phyloP scores from a whole-genome alignment of 202 grass and related monocot genomes.

The Musa balbisiana region DNA sequence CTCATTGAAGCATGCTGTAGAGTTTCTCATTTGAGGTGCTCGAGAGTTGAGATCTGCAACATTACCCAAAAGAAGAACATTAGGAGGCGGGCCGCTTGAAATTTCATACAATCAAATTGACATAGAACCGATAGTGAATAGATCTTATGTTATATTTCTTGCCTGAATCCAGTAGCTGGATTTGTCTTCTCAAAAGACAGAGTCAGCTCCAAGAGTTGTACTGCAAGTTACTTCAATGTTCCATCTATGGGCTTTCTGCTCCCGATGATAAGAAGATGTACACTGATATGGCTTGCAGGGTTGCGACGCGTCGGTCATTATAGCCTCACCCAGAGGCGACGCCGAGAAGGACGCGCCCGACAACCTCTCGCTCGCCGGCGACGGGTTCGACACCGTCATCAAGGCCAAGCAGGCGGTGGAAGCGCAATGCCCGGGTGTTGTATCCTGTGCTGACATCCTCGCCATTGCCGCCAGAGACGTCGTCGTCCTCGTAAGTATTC shows the following conservation, averaged over 20 bases:
- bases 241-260: background rate
- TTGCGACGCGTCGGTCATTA: constrained; percentile 45
- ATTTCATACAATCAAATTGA: too few relatives aligned
- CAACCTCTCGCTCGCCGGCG: constrained; percentile 44
- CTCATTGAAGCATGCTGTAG: too few relatives aligned
- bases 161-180: background rate
- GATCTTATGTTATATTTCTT: background rate
- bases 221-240: too few relatives aligned
- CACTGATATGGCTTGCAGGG: constrained; percentile 15
- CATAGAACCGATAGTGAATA: too few relatives aligned
- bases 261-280: too few relatives aligned
- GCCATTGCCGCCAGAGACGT: constrained; percentile 69
- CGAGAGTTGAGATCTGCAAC: too few relatives aligned
- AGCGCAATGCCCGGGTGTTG: constrained; percentile 47
- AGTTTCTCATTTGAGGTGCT: too few relatives aligned
- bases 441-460: constrained; percentile 70
- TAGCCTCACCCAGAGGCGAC: constrained; percentile 26
- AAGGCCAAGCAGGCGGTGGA: constrained; percentile 62
- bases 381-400: constrained; percentile 47
- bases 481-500: constrained; percentile 45
- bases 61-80: too few relatives aligned
- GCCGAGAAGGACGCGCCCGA: constrained; percentile 62
- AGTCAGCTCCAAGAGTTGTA: background rate
- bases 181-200: background rate
- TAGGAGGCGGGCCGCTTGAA: too few relatives aligned